phyloP scores from a whole-genome alignment of 345 rosid species.

The Passiflora organensis region DNA sequence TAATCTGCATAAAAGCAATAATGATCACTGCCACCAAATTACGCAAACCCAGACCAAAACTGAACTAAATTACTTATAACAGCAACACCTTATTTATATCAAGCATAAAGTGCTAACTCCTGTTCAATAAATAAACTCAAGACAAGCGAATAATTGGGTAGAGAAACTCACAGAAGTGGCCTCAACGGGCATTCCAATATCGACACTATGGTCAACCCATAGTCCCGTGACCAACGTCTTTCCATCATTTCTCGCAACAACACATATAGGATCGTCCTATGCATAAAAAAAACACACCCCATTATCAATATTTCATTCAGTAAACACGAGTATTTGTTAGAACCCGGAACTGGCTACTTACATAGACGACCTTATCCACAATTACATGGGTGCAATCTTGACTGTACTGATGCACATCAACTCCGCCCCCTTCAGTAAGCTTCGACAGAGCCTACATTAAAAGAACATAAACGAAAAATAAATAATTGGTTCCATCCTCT shows the following conservation, averaged over 20 bases:
- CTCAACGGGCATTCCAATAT: constrained; percentile 61
- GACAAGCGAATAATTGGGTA: neutral
- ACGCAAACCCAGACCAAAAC: too few relatives aligned
- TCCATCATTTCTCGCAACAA: constrained; percentile 64
- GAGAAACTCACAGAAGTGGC: constrained; percentile 55
- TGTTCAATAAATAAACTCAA: too few relatives aligned
- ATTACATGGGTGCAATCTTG: constrained; percentile 61
- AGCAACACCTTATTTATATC: too few relatives aligned
- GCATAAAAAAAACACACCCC: neutral
- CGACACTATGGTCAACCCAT: constrained; percentile 87
- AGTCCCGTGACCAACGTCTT: constrained; percentile 61
- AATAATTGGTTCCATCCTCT: neutral
- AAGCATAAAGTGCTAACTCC: too few relatives aligned
- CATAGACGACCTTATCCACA: constrained; percentile 63
- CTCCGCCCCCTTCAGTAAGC: constrained; percentile 68
- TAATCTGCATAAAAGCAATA: constrained; percentile 35
- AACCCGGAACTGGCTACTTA: constrained; percentile 21
- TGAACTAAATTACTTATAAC: too few relatives aligned
- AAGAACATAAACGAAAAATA: neutral
- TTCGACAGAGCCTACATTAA: constrained; percentile 58
- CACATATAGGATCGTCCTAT: constrained; percentile 82
- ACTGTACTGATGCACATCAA: constrained; percentile 43
- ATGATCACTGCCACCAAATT: neutral
- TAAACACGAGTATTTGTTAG: neutral
- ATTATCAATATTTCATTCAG: too few relatives aligned